Base-by-base conservation (phyloP, 192 early-diverging fungal genomes). In the Gorgonomyces haynaldii region DNA sequence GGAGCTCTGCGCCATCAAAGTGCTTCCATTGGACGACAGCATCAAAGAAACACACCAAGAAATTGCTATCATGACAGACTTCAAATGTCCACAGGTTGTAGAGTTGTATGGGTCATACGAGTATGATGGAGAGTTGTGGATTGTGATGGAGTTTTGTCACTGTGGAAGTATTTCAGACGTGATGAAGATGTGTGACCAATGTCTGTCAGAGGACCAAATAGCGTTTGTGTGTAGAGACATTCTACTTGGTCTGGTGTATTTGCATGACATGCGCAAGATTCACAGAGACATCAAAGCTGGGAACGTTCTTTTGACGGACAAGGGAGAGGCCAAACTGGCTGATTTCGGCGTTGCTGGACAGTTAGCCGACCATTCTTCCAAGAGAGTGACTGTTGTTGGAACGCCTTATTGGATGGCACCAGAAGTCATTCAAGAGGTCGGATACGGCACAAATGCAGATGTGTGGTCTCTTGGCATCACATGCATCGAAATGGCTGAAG, bases 371-470 rank as follows among this genome's bases (percentile, higher is more conserved):
- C 52, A 61, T 27, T 39, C 53, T 2, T 43, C 63, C 20, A 79
- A 79, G 50, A 36, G 76, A 25, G 61, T 64, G 26, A 79, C 76
- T 12, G 74, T 79, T n/a, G 73, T 79, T 27, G 74, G 76, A 32
- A 79, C 76, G 1, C 76, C 76, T 2, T 79, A 66, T 57, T 76
- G 73, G 73, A 72, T 64, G 62, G 70, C 55, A 45, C 74, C 74
- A n/a, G 76, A 80, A 64, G 75, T 80, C 58, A 78, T 80, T 49
- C 71, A 78, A 42, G 77, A 80, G 49, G 66, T 75, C 8, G 77
- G 77, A 31, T 74, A 78, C 47, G 67, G 70, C n/a, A 57, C 55
- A 3, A 56, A 61, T n/a, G 77, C 77, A 8, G 77, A 79, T 54
- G 70, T 79, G 20, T 79, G 77, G 77, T 69, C 65, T 1, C 52